These are phyloP conservation scores for Nyssa sinensis DNA, from an alignment of 148 eudicot species.

Conservation along the genomic window DNA sequence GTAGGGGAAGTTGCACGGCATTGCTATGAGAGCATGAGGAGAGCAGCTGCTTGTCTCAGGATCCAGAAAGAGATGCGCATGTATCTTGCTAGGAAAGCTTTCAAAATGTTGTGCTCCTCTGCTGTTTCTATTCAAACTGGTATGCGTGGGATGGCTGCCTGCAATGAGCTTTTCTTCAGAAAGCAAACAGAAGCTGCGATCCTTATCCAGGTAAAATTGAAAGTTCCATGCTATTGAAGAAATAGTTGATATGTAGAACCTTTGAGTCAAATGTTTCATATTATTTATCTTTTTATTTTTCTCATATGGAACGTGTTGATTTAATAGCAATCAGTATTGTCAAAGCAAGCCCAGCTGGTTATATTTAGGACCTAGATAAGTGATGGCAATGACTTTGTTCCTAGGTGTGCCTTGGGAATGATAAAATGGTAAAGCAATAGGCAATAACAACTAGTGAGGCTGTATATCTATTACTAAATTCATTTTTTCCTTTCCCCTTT, in stretches of 20 bases:
- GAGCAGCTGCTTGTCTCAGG: slow-evolving; percentile 60
- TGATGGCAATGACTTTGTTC: not conserved
- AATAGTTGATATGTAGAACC: not conserved
- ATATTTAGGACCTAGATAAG: not conserved
- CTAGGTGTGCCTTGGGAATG: not conserved
- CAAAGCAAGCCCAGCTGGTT: not conserved
- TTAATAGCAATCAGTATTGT: not conserved
- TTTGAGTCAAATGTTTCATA: not conserved
- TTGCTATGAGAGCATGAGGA: slow-evolving; percentile 49
- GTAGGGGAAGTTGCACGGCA: slow-evolving; percentile 64
- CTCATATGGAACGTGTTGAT: not conserved
- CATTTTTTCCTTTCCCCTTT: not conserved
- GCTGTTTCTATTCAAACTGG: slow-evolving; percentile 59
- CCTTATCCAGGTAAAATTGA: slow-evolving; percentile 60
- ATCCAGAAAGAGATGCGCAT: slow-evolving; percentile 71
- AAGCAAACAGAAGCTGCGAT: slow-evolving; percentile 58
- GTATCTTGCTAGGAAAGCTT: slow-evolving; percentile 57
- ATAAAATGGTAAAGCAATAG: not conserved
- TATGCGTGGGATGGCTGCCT: slow-evolving; percentile 76
- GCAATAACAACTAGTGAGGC: not conserved
- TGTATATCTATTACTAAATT: not conserved
- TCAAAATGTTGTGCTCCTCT: slow-evolving; percentile 42
- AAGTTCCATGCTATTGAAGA: not conserved
- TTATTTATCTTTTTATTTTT: not conserved
- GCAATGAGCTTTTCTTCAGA: slow-evolving; percentile 46